These are phyloP conservation scores for Cephaloascus fragrans DNA, from an alignment of 805 yeast genomes.

Conservation along the genomic window DNA sequence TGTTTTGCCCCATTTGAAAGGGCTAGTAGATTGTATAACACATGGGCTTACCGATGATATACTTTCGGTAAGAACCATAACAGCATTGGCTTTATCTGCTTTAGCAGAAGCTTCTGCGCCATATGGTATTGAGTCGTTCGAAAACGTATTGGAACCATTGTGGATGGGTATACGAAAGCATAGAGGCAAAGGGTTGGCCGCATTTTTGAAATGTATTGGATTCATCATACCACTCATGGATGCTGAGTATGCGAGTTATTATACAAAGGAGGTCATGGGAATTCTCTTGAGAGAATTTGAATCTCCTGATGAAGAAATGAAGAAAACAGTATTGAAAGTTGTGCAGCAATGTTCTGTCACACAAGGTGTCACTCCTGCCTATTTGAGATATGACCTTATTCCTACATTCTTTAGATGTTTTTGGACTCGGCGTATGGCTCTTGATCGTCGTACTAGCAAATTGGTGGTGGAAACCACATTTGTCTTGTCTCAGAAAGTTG, in stretches of 20 bases:
- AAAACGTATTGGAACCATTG: constrained; percentile 57
- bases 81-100: constrained; percentile 65
- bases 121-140: constrained; percentile 85
- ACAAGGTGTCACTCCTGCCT: constrained; percentile 42
- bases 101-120: constrained; percentile 80
- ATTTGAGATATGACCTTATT: constrained; percentile 40
- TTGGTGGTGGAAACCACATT: constrained; percentile 67
- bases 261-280: constrained; percentile 63
- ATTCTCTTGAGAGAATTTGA: constrained; percentile 62
- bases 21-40: constrained; percentile 50
- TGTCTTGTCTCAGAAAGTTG: constrained; percentile 56
- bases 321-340: constrained; percentile 57
- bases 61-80: constrained; percentile 50
- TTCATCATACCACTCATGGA: constrained; percentile 80
- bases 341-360: constrained; percentile 57
- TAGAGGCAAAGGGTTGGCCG: constrained; percentile 69
- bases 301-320: constrained; percentile 86
- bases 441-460: constrained; percentile 47
- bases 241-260: constrained; percentile 68
- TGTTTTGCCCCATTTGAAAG: constrained; percentile 62
- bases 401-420: constrained; percentile 58
- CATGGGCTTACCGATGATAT: constrained; percentile 60
- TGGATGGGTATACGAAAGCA: constrained; percentile 75
- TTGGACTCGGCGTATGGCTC: constrained; percentile 78
- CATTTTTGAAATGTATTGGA: constrained; percentile 71